Evolutionary conservation across 441 rosid species (phyloP).

Genomic region (Aquilaria agallochum): DNA sequence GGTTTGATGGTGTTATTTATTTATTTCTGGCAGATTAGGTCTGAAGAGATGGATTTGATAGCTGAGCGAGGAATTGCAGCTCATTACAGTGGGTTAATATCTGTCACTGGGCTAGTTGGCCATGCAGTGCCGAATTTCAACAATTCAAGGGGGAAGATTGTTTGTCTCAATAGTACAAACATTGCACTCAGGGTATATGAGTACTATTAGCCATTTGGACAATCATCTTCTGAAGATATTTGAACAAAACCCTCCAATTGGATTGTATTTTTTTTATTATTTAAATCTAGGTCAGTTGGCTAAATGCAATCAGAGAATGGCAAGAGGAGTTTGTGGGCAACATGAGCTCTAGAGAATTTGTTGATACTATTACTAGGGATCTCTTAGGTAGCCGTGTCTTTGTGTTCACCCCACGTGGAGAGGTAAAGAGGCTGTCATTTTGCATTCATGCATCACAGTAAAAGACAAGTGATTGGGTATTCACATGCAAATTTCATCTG

Average conservation of each 20-base stretch:
- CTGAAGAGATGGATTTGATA: conserved; percentile 89
- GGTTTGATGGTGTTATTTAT: neutral
- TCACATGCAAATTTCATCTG: conserved; percentile 3
- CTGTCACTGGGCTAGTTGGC: conserved; percentile 63
- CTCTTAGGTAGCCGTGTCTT: conserved; percentile 85
- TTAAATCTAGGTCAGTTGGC: conserved; percentile 78
- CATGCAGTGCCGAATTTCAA: conserved; percentile 52
- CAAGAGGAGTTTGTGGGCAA: conserved; percentile 97
- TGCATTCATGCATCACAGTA: conserved; percentile 5
- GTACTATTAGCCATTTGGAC: conserved; percentile 14
- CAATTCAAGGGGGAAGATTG: conserved; percentile 68
- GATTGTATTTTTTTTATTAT: conserved; percentile 25
- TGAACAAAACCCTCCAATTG: conserved; percentile 11
- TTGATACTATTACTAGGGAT: conserved; percentile 80
- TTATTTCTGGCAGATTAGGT: conserved; percentile 56
- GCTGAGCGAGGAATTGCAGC: conserved; percentile 94
- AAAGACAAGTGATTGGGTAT: neutral
- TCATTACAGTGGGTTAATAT: conserved; percentile 81
- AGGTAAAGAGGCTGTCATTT: conserved; percentile 42
- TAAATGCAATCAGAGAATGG: conserved; percentile 95
- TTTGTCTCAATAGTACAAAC: conserved; percentile 80
- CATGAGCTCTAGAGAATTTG: conserved; percentile 97
- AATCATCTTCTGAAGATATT: conserved; percentile 18
- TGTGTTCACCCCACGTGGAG: conserved; percentile 90
- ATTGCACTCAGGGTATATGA: conserved; percentile 78